Evolutionary conservation across 2,329 filamentous ascomycete species (phyloP).

Genomic region (Fusarium sacchari): DNA sequence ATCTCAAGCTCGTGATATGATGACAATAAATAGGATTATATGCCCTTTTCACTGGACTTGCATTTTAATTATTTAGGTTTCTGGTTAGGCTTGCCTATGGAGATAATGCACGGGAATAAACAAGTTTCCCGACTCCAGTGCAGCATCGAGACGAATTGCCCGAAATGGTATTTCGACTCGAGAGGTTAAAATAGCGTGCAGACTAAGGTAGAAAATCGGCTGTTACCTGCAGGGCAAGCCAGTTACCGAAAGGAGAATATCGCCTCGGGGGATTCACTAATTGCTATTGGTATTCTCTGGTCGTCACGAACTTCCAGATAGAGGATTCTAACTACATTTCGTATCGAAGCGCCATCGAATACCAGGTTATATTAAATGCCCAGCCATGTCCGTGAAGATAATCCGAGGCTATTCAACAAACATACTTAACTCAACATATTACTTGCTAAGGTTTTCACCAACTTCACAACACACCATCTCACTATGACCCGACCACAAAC

Average conservation of each 20-base stretch:
- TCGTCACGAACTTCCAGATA: background rate
- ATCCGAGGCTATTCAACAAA: background rate
- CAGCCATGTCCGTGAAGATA: background rate
- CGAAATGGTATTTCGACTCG: constrained; percentile 1
- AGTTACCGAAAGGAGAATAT: background rate
- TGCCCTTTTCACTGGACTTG: background rate
- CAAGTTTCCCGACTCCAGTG: background rate
- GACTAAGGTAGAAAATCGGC: background rate
- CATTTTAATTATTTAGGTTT: no score
- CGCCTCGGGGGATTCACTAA: background rate
- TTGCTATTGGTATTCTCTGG: background rate
- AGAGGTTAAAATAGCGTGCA: background rate
- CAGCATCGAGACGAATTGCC: background rate
- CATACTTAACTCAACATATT: background rate
- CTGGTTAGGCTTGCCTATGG: background rate
- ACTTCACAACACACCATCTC: background rate
- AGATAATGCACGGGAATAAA: background rate
- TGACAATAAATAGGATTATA: background rate
- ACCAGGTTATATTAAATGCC: background rate
- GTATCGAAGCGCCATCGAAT: background rate
- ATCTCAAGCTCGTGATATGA: no score
- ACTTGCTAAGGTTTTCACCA: background rate
- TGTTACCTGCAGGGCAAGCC: background rate
- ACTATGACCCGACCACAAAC: background rate
- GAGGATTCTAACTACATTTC: background rate